Percentiles rank a stretch among this genome's conserved stretches.
Evolutionary conservation across 768 basidiomycete genomes (phyloP).

Genomic region (Phanerochaete sordida): DNA sequence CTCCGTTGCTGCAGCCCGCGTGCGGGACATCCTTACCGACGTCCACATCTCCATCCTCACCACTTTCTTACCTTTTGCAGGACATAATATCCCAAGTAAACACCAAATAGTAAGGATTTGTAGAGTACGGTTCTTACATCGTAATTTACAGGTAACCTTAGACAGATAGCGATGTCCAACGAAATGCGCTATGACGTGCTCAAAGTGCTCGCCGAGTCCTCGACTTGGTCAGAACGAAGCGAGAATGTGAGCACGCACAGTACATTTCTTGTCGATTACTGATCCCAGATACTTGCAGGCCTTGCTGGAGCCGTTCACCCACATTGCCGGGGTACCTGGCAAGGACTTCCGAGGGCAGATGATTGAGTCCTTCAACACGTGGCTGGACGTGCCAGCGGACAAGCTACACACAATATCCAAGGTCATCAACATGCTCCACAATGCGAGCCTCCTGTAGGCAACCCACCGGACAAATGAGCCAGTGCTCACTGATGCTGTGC

Average conservation of each 20-base stretch:
- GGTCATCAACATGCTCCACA: constrained; percentile 93
- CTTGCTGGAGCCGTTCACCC: constrained; percentile 85
- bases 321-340: constrained; percentile 80
- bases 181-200: constrained; percentile 6
- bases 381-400: constrained; percentile 78
- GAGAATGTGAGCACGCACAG: no score
- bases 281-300: no score
- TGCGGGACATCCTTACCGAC: not conserved
- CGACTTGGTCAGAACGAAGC: constrained; percentile 11
- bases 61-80: not conserved
- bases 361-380: constrained; percentile 89
- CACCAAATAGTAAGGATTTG: not conserved
- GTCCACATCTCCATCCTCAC: not conserved
- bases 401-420: constrained; percentile 71
- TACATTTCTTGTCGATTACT: no score
- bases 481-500: not conserved
- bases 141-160: not conserved
- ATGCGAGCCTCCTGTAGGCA: constrained; percentile 83
- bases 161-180: constrained; percentile 1
- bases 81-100: not conserved
- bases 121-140: not conserved
- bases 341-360: constrained; percentile 89
- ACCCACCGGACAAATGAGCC: not conserved
- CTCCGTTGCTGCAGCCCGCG: no score
- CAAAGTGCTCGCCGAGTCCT: constrained; percentile 10